These are phyloP conservation scores for Cadophora sp. DNA, from an alignment of 2,329 filamentous ascomycete species.

Conservation along the genomic window DNA sequence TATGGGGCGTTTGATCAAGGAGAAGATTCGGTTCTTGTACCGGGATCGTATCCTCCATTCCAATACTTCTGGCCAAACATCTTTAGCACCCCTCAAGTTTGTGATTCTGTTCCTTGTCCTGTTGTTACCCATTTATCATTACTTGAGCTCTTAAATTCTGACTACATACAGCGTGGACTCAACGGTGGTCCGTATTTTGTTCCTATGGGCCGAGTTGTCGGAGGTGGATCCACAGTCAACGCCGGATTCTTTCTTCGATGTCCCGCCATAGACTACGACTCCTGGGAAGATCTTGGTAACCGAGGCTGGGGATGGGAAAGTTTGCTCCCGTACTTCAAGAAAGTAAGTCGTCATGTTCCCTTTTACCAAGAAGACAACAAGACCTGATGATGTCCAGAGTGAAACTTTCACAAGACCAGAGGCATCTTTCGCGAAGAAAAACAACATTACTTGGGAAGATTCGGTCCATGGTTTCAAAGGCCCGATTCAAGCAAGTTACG, in stretches of 20 bases:
- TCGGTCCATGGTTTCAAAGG: constrained; percentile 57
- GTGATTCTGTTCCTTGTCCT: neutral
- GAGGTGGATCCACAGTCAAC: constrained; percentile 52
- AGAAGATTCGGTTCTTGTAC: constrained; percentile 52
- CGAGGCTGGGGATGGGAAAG: constrained; percentile 57
- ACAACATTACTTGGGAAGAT: constrained; percentile 46
- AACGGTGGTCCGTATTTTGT: constrained; percentile 46
- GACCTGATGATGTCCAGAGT: constrained; percentile 37
- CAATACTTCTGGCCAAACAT: constrained; percentile 54
- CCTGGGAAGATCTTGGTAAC: constrained; percentile 56
- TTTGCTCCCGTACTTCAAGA: constrained; percentile 59
- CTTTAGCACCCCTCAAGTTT: constrained; percentile 23
- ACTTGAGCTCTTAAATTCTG: neutral
- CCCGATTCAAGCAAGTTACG: constrained; percentile 53
- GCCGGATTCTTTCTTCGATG: constrained; percentile 34
- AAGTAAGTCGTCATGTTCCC: constrained; percentile 18
- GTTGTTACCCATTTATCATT: neutral
- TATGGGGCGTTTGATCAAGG: constrained; percentile 56
- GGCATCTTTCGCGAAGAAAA: constrained; percentile 43
- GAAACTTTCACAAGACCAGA: constrained; percentile 47
- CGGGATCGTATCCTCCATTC: constrained; percentile 51
- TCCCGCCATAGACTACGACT: constrained; percentile 48
- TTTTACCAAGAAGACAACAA: neutral
- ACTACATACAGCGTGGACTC: constrained; percentile 44
- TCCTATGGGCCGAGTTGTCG: constrained; percentile 49